These are phyloP conservation scores for Tagetes erecta DNA, from an alignment of 129 eudicot genomes.

Conservation along the genomic window DNA sequence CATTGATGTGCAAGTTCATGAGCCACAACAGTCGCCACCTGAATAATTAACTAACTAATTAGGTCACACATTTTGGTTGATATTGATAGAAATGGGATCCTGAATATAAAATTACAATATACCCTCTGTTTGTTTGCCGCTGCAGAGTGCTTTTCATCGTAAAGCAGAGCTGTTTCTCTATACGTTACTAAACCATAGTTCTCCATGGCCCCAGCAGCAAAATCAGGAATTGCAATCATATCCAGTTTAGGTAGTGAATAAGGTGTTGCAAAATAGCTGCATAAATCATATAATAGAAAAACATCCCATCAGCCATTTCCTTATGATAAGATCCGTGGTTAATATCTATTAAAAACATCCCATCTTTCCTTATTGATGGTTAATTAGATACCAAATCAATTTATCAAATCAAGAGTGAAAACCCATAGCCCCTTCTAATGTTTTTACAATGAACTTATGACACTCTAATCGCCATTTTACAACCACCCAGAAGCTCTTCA, in stretches of 20 bases:
- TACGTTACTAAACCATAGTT: constrained; percentile 96
- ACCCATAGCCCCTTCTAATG: background rate
- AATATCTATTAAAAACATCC: background rate
- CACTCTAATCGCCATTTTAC: background rate
- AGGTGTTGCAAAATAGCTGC: constrained; percentile 93
- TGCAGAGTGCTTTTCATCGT: constrained; percentile 95
- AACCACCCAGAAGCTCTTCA: background rate
- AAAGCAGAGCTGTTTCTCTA: constrained; percentile 89
- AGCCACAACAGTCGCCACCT: constrained; percentile 96
- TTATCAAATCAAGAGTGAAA: background rate
- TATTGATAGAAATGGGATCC: background rate
- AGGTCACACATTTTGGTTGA: background rate
- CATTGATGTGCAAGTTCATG: constrained; percentile 99
- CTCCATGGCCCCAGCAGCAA: constrained; percentile 99
- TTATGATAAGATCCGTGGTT: background rate
- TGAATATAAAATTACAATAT: constrained; percentile 8
- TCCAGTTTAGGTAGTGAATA: constrained; percentile 93
- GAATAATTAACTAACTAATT: constrained; percentile 21
- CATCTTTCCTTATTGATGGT: background rate
- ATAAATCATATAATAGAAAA: background rate
- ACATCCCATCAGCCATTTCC: background rate
- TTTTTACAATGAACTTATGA: background rate
- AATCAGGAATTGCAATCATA: constrained; percentile 98
- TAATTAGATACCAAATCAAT: background rate
- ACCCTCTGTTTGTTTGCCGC: constrained; percentile 98